Percentiles rank a stretch among this genome's conserved stretches.
These are phyloP conservation scores for Aspergillus panamensis DNA, from an alignment of 495 filamentous ascomycete species.

Conservation along the genomic window DNA sequence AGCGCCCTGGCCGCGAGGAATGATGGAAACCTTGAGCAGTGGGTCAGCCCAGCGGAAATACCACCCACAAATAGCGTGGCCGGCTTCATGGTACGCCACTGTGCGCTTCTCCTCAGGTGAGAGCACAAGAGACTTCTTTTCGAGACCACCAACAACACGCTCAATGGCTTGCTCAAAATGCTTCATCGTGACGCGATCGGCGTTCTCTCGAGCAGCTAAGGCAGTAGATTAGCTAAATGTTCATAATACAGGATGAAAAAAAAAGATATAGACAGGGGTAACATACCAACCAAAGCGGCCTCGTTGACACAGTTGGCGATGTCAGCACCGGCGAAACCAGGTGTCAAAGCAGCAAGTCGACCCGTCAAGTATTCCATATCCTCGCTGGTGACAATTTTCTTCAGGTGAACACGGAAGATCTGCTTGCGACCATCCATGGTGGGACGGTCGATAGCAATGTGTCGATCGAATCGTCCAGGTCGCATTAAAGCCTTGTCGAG, in stretches of 20 bases:
- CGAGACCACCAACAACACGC: constrained; percentile 90
- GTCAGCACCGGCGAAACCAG: constrained; percentile 94
- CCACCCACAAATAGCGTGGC: constrained; percentile 98
- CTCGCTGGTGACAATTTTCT: constrained; percentile 87
- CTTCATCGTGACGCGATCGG: constrained; percentile 70
- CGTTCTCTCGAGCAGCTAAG: constrained; percentile 76
- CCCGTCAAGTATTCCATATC: constrained; percentile 84
- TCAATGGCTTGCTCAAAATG: constrained; percentile 98
- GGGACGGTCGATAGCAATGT: constrained; percentile 87
- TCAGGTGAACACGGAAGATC: constrained; percentile 89
- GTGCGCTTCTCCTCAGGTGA: constrained; percentile 89
- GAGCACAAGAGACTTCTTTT: constrained; percentile 93
- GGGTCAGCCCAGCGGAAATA: constrained; percentile 95
- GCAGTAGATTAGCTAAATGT: constrained; percentile 30
- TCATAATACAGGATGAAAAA: background rate
- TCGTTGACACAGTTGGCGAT: constrained; percentile 99
- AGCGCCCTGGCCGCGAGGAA: constrained; percentile 89
- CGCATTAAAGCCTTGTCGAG: constrained; percentile 95
- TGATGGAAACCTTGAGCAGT: constrained; percentile 96
- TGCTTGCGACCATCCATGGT: constrained; percentile 97
- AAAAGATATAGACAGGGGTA: background rate
- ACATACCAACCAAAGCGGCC: constrained; percentile 91
- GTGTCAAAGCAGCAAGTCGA: constrained; percentile 84
- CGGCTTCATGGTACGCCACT: constrained; percentile 97
- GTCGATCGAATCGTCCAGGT: constrained; percentile 92